Evolutionary conservation across 169 alveolate genomes (phyloP), one percentile per base, ranked within the genome.

Genomic region (Eimeria praecox): DNA sequence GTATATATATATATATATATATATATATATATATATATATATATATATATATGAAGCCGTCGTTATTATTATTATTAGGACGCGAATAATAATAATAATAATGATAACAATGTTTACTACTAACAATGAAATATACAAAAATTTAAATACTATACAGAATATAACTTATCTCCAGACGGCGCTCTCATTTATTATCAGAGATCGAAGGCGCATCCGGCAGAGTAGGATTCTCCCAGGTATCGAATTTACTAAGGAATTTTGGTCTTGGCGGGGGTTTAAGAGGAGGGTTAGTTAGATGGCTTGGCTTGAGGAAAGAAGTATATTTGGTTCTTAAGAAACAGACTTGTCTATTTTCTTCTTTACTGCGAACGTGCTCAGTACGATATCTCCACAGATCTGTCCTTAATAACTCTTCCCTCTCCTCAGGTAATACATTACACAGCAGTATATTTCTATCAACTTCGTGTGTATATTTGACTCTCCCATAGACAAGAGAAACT

Each of bases 331-430:
- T 94, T 59, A 98, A 92, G 91, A 87, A 89, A 38, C 98, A 93
- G 56, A 98, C 49, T 27, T 97, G 96, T 40, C 98, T 75, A 93
- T 98, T 98, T 96, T 98, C 99, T 95, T 98, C 99, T 64, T 97
- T 83, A 73, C 97, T 88, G 27, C 96, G 87, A 8, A 98, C 98
- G 94, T 98, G 99, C 94, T 98, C 99, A 3, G 99, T 98, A 30
- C 99, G 95, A 93, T 98, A 98, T 35, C 99, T 87, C 98, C 99
- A 98, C 59, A 97, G 93, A 78, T 98, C 99, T 0, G 96, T 98
- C 80, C 97, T 96, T 56, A 97, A 95, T 40, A 98, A 96, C 92
- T 98, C 99, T 59, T 97, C 99, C 42, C 97, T 95, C 38, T 95
- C 97, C 92, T 97, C 99, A 33, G 99, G 98, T n/a, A 98, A 92